Conservation (phyloP, 169 alveolate species). For the Eimeria zaria region DNA sequence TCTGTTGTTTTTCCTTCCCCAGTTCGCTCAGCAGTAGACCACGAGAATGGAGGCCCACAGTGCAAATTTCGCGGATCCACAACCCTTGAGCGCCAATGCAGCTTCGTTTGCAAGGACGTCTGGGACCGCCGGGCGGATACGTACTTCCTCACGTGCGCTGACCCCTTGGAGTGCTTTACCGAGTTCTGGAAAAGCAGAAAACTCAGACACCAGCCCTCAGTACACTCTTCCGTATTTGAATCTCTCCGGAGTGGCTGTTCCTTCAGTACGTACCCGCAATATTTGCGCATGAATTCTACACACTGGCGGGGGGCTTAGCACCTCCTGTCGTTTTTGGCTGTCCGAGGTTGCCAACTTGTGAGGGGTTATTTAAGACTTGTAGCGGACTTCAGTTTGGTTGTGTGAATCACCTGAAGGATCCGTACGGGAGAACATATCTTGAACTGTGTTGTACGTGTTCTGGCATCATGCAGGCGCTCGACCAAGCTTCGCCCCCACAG, state of each 20-base stretch:
- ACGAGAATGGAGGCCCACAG: slow-evolving; percentile 60
- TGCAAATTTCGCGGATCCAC: not conserved
- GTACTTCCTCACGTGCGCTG: not conserved
- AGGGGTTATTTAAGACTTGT: not conserved
- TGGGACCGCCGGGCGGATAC: not conserved
- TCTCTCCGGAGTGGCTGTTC: not conserved
- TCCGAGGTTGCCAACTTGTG: not conserved
- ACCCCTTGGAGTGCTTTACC: slow-evolving; percentile 47
- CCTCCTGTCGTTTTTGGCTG: not conserved
- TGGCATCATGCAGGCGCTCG: slow-evolving; percentile 38
- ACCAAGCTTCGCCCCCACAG: slow-evolving; percentile 14
- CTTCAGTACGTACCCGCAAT: slow-evolving; percentile 34
- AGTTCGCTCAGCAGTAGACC: slow-evolving; percentile 43
- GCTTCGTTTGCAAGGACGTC: slow-evolving; percentile 48
- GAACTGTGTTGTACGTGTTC: not conserved
- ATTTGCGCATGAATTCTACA: not conserved
- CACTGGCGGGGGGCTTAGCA: not conserved
- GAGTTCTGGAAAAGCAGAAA: not conserved
- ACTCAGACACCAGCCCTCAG: slow-evolving; percentile 5
- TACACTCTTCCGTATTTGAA: not conserved
- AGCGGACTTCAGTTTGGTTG: too few species aligned
- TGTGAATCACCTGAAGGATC: not conserved
- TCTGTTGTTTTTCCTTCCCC: not conserved
- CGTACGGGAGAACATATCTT: not conserved
- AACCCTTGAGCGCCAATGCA: slow-evolving; percentile 23